Percentiles rank a stretch among this genome's conserved stretches.
These are phyloP conservation scores for Psilocybe mexicana DNA, from an alignment of 1,284 basidiomycete genomes.

Conservation along the genomic window DNA sequence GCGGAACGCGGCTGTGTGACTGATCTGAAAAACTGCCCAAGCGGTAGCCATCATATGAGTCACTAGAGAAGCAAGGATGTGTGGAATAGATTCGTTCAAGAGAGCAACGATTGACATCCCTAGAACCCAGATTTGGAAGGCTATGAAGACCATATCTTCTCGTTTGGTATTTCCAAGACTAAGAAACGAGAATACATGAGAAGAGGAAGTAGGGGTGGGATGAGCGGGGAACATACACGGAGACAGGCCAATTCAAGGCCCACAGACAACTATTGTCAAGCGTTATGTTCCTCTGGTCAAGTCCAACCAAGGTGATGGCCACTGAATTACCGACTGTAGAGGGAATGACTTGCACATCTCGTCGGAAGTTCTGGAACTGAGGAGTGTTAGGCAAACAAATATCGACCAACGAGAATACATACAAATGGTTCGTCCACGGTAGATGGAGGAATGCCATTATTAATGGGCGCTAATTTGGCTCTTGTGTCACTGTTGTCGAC, in stretches of 20 bases:
- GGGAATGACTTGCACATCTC: conserved; percentile 26
- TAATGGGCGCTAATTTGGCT: conserved; percentile 10
- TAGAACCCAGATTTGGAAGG: conserved; percentile 79
- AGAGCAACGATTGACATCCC: conserved; percentile 79
- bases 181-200: conserved; percentile 8
- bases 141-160: conserved; percentile 75
- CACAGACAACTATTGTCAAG: conserved; percentile 52
- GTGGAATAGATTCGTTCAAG: conserved; percentile 80
- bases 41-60: conserved; percentile 71
- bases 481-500: not conserved
- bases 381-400: not conserved
- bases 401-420: not conserved
- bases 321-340: conserved; percentile 35
- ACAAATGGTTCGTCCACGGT: conserved; percentile 1
- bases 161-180: conserved; percentile 73
- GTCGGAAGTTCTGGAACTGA: conserved; percentile 20
- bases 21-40: conserved; percentile 70
- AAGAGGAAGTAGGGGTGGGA: not conserved
- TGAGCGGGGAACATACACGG: conserved; percentile 45
- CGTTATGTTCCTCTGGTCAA: conserved; percentile 33
- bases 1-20: conserved; percentile 57
- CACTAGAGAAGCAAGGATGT: conserved; percentile 68
- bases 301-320: conserved; percentile 46
- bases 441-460: conserved; percentile 18
- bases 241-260: conserved; percentile 66